These are phyloP conservation scores for Amanita rimosa DNA, from an alignment of 768 basidiomycete species.

Conservation along the genomic window DNA sequence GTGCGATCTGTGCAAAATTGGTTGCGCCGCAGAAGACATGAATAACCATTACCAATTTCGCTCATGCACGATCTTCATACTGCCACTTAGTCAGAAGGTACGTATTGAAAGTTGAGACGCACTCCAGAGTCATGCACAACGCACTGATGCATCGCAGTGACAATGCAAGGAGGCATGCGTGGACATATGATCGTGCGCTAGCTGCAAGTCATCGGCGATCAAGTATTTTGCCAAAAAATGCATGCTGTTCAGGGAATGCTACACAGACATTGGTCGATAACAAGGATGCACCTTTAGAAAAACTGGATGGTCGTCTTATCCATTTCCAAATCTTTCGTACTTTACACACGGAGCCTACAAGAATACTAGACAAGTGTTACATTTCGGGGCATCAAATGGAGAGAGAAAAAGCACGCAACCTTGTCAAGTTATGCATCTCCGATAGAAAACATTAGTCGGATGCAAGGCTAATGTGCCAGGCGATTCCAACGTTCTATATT, in stretches of 20 bases:
- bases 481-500: constrained; percentile 8
- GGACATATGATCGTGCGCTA: background rate
- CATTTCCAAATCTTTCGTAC: background rate
- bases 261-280: background rate
- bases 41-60: background rate
- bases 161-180: background rate
- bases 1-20: background rate
- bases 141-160: background rate
- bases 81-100: background rate
- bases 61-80: constrained; percentile 3
- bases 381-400: background rate
- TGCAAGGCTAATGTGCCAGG: background rate
- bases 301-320: background rate
- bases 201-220: background rate
- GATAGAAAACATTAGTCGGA: constrained; percentile 2
- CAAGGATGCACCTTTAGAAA: background rate
- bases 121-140: background rate
- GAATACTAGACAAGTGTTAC: constrained; percentile 4
- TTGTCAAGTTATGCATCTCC: constrained; percentile 6
- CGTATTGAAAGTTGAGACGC: background rate
- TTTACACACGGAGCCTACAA: constrained; percentile 3
- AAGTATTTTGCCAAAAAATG: background rate
- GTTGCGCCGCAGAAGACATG: background rate
- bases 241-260: background rate
- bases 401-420: constrained; percentile 5